Base-by-base conservation (phyloP, 2,329 filamentous ascomycete species). In the Cladobotryum mycophilum region DNA sequence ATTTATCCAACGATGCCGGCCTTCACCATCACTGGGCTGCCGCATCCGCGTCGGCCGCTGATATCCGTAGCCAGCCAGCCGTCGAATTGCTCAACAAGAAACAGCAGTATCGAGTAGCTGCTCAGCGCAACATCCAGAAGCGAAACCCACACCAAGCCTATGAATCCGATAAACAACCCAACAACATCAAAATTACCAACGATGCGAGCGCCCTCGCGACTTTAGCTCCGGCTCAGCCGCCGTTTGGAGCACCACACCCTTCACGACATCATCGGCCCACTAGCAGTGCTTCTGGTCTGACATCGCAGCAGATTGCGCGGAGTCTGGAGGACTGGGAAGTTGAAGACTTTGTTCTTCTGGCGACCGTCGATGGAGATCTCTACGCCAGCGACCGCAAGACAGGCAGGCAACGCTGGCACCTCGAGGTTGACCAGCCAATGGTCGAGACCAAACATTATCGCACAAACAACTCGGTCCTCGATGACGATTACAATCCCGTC, bases 281-380 rank as follows among this genome's bases (percentile, higher is more conserved):
- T 68, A 81, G 76, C 68, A 81, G 79, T 73, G 68, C 78, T 69
- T 77, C 79, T 69, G 84, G 83, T 63, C 77, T 87, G 71, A 81
- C 86, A 76, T 85, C 88, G 87, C 87, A 85, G 85, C 86, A 88
- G 69, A 79, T 80, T 86, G 92, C 90, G 91, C 91, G 92, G 84
- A 95, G 86, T 79, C 79, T 97, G 81, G 86, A 91, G 82, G 92
- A 96, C 76, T 97, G 92, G 92, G 89, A 96, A 87, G 91, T 96
- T 75, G 92, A 97, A 88, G 91, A 97, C 79, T 95, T 96, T 82
- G 88, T 97, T 76, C 89, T 99, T 78, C 79, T 99, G 87, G 92
- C 93, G 88, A 97, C 93, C 81, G 88, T 97, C 82, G 91, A 97
- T 79, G 93, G 93, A 79, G 88, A 89, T 68, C 82, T 97, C 64